phyloP scores from a whole-genome alignment of 192 early-diverging fungal genomes.

The Geranomyces michiganensis region DNA sequence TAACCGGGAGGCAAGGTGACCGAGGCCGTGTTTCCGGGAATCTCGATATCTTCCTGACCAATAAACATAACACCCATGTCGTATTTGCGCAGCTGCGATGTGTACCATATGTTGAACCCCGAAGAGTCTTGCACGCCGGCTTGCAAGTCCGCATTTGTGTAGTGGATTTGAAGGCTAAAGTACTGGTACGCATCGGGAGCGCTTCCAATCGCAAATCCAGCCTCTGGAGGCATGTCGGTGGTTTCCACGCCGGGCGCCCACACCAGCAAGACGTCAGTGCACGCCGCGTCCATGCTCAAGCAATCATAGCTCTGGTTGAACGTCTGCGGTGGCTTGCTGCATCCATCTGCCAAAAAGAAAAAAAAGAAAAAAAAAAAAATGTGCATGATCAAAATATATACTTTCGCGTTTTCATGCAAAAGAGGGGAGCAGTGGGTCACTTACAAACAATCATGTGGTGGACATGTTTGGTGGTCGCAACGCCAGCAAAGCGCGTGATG shows the following conservation, averaged over 20 bases:
- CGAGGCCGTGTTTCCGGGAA: constrained; percentile 12
- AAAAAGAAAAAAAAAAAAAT: not conserved
- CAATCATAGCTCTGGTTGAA: not conserved
- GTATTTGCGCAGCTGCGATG: constrained; percentile 1
- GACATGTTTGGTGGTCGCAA: not conserved
- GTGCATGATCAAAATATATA: too few relatives aligned
- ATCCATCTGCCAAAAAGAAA: not conserved
- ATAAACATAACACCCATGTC: constrained; percentile 16
- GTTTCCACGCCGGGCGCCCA: constrained; percentile 12
- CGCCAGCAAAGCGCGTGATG: not conserved
- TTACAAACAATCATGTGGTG: constrained; percentile 27
- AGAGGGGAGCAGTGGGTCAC: not conserved
- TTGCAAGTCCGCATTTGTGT: constrained; percentile 11
- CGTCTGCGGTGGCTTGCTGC: not conserved
- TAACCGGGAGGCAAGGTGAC: not conserved
- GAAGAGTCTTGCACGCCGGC: constrained; percentile 5
- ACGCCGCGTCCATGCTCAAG: not conserved
- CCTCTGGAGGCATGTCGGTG: not conserved
- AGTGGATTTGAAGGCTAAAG: constrained; percentile 18
- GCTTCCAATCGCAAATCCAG: constrained; percentile 8
- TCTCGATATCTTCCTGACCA: constrained; percentile 8
- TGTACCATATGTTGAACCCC: constrained; percentile 21
- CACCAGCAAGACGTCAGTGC: not conserved
- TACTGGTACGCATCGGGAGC: constrained; percentile 3
- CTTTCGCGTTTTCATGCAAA: too few relatives aligned